Base-by-base conservation (phyloP, 2,329 filamentous ascomycete species). In the Stromatinia cepivora region DNA sequence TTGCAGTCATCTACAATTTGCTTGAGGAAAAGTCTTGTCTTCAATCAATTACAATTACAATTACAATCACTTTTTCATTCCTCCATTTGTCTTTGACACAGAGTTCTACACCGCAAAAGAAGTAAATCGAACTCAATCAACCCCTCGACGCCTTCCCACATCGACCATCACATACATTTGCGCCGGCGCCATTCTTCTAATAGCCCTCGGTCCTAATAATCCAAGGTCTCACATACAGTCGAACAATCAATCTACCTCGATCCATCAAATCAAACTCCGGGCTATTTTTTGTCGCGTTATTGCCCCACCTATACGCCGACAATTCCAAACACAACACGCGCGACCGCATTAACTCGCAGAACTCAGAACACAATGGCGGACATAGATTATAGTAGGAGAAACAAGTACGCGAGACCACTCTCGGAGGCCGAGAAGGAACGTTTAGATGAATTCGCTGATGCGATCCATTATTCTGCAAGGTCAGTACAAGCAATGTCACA, bases 391-490 rank as follows among this genome's bases (percentile, higher is more conserved):
- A 90, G 85, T 76, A 89, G 94, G 80, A 92, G 94, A 79, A 98
- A 98, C 83, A 91, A 92, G 82, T 87, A 88, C 79, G 92, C 95
- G 54, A 89, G 94, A 71, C 87, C 90, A 72, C 83, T 99, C 69
- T 88, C 90, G 45, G 93, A 97, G 72, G 82, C 85, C 25, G 95
- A 99, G 85, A 89, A 91, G 74, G 88, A 90, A 74, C 88, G 90
- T 71, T 85, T 99, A 70, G 93, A 97, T 72, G 94, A 98, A 80
- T 98, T 92, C 79, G 88, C 95, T 74, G 93, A 98, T 77, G 88
- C 88, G 45, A 99, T 99, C 76, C 94, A 98, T 81, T 99, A 99
- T 83, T 98, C 94, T 66, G 88, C 92, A 73, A 88, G 93, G 93
- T 97, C 84, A 77, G 86, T 78, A 68, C 62, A 69, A 45, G 28